Evolutionary conservation across 176 grass and related monocot genomes (phyloP).

Genomic region (Stipa capillata): DNA sequence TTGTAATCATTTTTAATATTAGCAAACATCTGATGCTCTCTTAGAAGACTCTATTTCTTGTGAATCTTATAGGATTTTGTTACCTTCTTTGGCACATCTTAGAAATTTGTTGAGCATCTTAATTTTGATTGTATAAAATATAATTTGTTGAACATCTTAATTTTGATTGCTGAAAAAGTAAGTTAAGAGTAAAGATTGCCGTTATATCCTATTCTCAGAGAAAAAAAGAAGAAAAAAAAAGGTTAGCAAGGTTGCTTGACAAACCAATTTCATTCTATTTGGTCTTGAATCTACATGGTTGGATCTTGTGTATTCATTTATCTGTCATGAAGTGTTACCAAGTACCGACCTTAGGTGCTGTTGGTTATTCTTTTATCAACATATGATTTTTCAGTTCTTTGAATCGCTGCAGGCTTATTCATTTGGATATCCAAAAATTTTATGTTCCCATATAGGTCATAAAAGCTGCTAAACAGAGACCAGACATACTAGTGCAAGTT

Average conservation of each 20-base stretch:
- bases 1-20: not conserved
- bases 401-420: not conserved
- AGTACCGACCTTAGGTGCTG: not conserved
- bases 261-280: not conserved
- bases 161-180: not conserved
- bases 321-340: not conserved
- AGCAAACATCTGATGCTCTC: not conserved
- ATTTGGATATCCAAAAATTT: not conserved
- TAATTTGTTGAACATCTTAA: not conserved
- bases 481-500: constrained; percentile 78
- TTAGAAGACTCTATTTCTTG: not conserved
- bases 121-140: not conserved
- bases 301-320: not conserved
- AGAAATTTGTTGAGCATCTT: not conserved
- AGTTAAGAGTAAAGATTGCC: not conserved
- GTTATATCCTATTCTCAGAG: not conserved
- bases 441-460: constrained; percentile 35
- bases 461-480: constrained; percentile 59
- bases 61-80: not conserved
- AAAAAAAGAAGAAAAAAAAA: not conserved
- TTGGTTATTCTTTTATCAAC: not conserved
- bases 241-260: not conserved
- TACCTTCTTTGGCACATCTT: not conserved
- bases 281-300: not conserved
- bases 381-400: not conserved